Base-by-base conservation (phyloP, 257 asterid species). In the Solanum commersonii region DNA sequence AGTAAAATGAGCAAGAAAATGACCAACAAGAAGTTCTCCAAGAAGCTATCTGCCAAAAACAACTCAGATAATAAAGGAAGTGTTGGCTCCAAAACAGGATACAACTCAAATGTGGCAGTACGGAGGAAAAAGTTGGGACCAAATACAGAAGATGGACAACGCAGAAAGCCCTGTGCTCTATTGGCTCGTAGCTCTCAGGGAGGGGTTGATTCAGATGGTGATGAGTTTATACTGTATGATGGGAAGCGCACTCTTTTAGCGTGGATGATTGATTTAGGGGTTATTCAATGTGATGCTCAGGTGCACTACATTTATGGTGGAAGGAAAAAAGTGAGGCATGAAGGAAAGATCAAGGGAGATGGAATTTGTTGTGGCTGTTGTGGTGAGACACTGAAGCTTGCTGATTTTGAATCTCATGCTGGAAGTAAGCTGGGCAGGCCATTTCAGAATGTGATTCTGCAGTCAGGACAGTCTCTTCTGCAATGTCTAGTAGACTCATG, bases 311-410 rank as follows among this genome's bases (percentile, higher is more conserved):
- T 88, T 92, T 88, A 84, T 82, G 94, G 93, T 56, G 91, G 90
- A 87, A 87, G 76, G 88, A 82, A 85, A 87, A 90, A 76, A 90
- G 72, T 76, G 73, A 37, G 91, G 82, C 94, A 86, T 71, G 94
- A 89, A 88, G 99, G 99, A 74, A 95, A 84, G 92, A 91, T 96
- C 83, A 90, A 89, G 44, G 92, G 91, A 87, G 98, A 93, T 89
- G 99, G 99, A 86, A 95, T 97, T 87, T 88, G 91, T 78, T 97
- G 99, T 87, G 94, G 90, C 23, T 96, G 99, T 90, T 97, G 99
- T 91, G 89, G 90, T 91, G 77, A 79, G 63, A 87, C 90, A 23
- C 88, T 94, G 67, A 90, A 92, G 25, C 79, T 91, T 87, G 42
- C 68, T 77, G 96, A 88, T 86, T 97, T 96, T 91, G 96, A 92